Percentiles rank a stretch among this genome's conserved stretches.
Conservation (phyloP, 1,139 yeast species). For the Magnusiomyces fungicola region DNA sequence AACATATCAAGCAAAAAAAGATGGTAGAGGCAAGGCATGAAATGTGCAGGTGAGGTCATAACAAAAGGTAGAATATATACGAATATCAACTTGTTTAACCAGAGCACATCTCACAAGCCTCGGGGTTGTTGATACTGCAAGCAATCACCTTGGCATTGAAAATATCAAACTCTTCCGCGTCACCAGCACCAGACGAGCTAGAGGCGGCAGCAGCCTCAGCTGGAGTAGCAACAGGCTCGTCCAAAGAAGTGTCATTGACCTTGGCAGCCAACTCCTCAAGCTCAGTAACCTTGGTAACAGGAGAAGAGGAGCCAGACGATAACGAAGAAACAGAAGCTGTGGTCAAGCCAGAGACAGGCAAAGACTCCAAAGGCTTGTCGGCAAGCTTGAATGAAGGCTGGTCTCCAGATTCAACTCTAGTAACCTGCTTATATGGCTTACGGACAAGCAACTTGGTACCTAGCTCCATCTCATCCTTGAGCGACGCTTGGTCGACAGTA, state of each 20-base stretch:
- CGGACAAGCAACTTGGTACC: constrained; percentile 29
- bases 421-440: constrained; percentile 29
- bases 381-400: no score
- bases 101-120: constrained; percentile 97
- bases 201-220: constrained; percentile 15
- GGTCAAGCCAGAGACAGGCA: no score
- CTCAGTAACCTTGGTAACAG: background rate
- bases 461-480: constrained; percentile 30
- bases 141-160: constrained; percentile 91
- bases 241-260: background rate
- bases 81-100: constrained; percentile 46
- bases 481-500: constrained; percentile 62
- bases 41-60: no score
- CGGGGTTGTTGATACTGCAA: constrained; percentile 95
- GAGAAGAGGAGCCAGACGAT: background rate
- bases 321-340: background rate
- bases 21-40: no score
- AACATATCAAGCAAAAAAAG: no score
- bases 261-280: background rate
- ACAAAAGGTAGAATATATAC: no score
- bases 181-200: constrained; percentile 19
- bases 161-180: constrained; percentile 47
- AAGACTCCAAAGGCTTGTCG: no score
- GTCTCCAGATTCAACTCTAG: constrained; percentile 14
- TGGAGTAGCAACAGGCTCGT: no score